Base-by-base conservation (phyloP, 2,329 filamentous ascomycete species). In the Cyanodermella asteris region DNA sequence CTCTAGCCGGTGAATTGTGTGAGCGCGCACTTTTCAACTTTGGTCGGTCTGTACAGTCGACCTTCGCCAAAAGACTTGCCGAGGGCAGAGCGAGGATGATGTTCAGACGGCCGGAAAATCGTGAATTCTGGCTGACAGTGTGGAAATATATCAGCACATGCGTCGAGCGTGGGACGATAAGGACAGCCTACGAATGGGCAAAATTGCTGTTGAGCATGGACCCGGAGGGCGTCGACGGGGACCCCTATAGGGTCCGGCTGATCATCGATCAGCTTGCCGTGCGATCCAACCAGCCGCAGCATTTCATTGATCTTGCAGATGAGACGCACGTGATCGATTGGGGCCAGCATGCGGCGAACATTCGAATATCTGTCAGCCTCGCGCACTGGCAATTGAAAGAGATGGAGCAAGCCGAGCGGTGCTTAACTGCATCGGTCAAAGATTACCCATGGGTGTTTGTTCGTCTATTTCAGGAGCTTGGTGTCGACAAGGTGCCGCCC, bases 21-120 rank as follows among this genome's bases (percentile, higher is more conserved):
- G 84, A 94, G 50, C 66, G 87, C 22, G 82, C 84, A 0, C 61
- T 97, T 5, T 94, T 93, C 51, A 76, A 77, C 0, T 84, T 94
- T 43, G 87, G 84, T n/a, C 67, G 84, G 18, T 76, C 81, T 4
- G 70, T 80, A 1, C 71, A 87, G 31, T 84, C 78, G 6, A 67
- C 74, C 0, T 97, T 94, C 44, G 61, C 72, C 6, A 65, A 66
- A 28, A 71, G 72, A 33, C 49, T 97, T 5, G 64, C 74, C 27
- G 63, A 72, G 40, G 87, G 87, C 17, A 70, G 70, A 36, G 82
- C 80, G 5, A 64, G 78, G 10, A 53, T 97, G 7, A 68, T 84
- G 40, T 94, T 93, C 42, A 51, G 60, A 12, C 60, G 78, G 18
- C 72, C 74, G 0, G 82, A 91, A 45, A 94, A 94, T 45, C 64